A percentile compares a stretch with the other conserved stretches of the same genome.
phyloP scores from a whole-genome alignment of 2,329 filamentous ascomycete genomes.

The Ascochyta pisi region DNA sequence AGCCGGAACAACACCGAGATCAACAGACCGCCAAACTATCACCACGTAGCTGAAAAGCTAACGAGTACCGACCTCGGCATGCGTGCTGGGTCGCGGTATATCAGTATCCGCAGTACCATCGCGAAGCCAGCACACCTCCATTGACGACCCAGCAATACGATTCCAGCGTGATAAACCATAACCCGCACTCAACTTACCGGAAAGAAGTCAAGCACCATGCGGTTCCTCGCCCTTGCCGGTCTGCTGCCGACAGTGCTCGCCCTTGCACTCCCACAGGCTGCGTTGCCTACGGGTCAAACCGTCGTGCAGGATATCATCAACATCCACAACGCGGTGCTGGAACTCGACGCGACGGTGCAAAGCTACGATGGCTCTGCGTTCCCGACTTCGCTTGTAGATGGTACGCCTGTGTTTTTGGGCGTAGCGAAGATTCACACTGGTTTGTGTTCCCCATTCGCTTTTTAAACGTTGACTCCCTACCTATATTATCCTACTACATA shows the following conservation, averaged over 20 bases:
- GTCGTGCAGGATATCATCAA: slow-evolving; percentile 25
- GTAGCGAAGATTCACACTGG: slow-evolving; percentile 25
- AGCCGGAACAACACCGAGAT: background rate
- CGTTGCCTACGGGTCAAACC: slow-evolving; percentile 18
- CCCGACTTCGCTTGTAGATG: slow-evolving; percentile 20
- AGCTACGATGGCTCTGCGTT: slow-evolving; percentile 11
- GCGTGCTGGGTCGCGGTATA: background rate
- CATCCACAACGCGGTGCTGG: slow-evolving; percentile 25
- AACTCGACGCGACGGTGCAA: slow-evolving; percentile 17
- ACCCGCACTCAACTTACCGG: too few relatives aligned
- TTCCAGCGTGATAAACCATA: too few relatives aligned
- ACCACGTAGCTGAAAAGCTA: background rate
- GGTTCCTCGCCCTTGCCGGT: background rate
- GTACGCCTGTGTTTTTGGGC: slow-evolving; percentile 22
- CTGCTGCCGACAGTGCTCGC: slow-evolving; percentile 6
- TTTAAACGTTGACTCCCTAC: background rate
- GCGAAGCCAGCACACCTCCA: too few relatives aligned
- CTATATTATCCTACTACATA: too few relatives aligned
- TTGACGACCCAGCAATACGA: too few relatives aligned
- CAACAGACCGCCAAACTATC: background rate
- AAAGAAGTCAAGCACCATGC: background rate
- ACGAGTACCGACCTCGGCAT: background rate
- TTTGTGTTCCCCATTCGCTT: background rate
- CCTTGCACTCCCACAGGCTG: slow-evolving; percentile 3
- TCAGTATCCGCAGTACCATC: too few relatives aligned